Base-by-base conservation (phyloP, 2,329 filamentous ascomycete species). In the Periglandula ipomoeae region DNA sequence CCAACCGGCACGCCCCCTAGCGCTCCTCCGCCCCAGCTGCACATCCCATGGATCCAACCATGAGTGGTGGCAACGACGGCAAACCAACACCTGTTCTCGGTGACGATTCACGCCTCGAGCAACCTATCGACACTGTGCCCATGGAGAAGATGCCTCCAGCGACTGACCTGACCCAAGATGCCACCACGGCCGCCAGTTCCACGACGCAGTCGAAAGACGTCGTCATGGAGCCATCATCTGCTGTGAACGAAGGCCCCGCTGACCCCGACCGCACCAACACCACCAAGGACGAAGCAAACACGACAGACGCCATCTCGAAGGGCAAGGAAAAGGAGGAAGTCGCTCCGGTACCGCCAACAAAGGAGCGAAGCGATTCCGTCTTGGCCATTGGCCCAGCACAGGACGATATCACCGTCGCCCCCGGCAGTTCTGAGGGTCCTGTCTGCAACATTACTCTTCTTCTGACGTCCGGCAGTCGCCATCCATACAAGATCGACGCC, bases 401-500 rank as follows among this genome's bases (percentile, higher is more conserved):
- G 13, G 65, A 73, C 42, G 66, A 73, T 35, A 65, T 72, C 32
- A 64, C 62, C 41, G 60, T 63, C 34, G 58, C 64, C 23, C 53
- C 59, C 11, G 58, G 57, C 13, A 52, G 52, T 24, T 52, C 61
- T 3, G 65, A 67, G 39, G 60, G 61, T 0, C 69, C 71, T 7
- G 71, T 76, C 6, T 81, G 87, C 62, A 78, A 79, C 53, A 94
- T 97, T 56, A 94, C 88, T 46, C 74, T 97, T 34, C 77, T 96
- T 34, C 76, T 95, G 49, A 87, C 84, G 0, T 89, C 73, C 1
- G 90, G 90, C 39, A 85, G 86, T 34, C 78, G 89, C 53, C 89
- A 96, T 67, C 89, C 89, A 0, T 95, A 94, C 69, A 89, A 84
- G 63, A 85, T 97, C 56, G 87, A 95, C 65, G 85, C 87, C 60